phyloP scores from a whole-genome alignment of 2,329 filamentous ascomycete genomes.

The Botrytis deweyae region DNA sequence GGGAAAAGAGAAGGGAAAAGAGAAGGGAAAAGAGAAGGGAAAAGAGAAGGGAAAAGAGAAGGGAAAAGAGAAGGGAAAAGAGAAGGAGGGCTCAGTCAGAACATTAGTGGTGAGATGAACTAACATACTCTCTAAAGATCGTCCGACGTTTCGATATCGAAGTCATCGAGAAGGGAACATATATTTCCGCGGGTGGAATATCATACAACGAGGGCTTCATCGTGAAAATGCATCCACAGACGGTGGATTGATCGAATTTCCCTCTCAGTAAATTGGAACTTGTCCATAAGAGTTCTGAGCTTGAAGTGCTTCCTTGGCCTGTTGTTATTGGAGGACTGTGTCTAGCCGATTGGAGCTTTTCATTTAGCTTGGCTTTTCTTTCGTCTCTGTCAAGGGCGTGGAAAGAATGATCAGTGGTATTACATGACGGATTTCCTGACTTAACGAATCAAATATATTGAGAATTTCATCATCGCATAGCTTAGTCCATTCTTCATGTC shows the following conservation, averaged over 20 bases:
- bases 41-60: background rate
- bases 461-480: no score
- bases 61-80: background rate
- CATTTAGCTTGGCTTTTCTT: no score
- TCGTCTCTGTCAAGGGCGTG: no score
- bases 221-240: slow-evolving; percentile 18
- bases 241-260: background rate
- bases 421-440: no score
- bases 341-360: background rate
- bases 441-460: no score
- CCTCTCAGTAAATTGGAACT: rapidly evolving
- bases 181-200: slow-evolving; percentile 30
- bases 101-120: background rate
- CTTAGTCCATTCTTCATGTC: no score
- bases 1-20: background rate
- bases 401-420: no score
- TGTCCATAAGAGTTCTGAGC: no score
- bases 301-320: background rate
- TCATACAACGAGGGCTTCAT: slow-evolving; percentile 28
- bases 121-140: background rate
- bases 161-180: slow-evolving; percentile 26
- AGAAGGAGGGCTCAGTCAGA: rapidly evolving
- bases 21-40: background rate
- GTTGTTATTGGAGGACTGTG: background rate
- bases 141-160: slow-evolving; percentile 28